Evolutionary conservation across 495 filamentous ascomycete genomes (phyloP), one percentile per base, ranked within the genome.

Genomic region (Lentithecium fluviatile): DNA sequence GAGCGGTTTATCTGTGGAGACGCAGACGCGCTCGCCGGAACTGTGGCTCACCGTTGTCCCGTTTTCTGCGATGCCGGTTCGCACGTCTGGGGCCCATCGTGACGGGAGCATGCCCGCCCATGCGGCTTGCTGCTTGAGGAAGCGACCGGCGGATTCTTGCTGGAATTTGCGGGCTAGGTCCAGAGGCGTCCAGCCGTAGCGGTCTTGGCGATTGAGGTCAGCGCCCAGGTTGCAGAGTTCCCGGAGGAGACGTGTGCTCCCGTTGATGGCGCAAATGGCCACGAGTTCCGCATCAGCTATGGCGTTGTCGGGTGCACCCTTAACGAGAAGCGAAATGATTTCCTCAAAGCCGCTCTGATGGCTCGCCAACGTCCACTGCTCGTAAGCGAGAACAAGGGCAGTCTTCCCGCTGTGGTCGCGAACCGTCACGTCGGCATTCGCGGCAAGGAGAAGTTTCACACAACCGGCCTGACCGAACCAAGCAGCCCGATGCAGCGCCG

Each of bases 401-500:
- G 52, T 55, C n/a, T 42, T 55, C 29, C 52, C 52, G 29, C 11
- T n/a, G 4, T 55, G 26, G 52, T 55, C 52, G 13, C 15, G 3
- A 19, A 38, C 8, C 8, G 36, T 8, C 15, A 15, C 15, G 36
- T 38, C 15, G 36, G 46, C 46, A 6, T 25, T 7, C n/a, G 46
- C 46, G 4, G 21, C 19, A 4, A 50, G 46, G 3, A 58, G 45
- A 3, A 58, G 25, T 25, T 45, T 42, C 11, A 58, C 55, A 40
- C 26, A 29, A 12, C 59, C 60, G 36, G 36, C 34, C 2, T 56
- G 61, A 23, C 64, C 64, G 29, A 43, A 46, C 21, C 29, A 19
- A 15, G 54, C 61, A 13, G 64, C 64, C 15, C 62, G 57, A 26
- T 67, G 64, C 12, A 66, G 52, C 12, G 59, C n/a, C 21, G 59